Conservation (phyloP, 2,329 filamentous ascomycete genomes). For the Cercospora nicotianae region DNA sequence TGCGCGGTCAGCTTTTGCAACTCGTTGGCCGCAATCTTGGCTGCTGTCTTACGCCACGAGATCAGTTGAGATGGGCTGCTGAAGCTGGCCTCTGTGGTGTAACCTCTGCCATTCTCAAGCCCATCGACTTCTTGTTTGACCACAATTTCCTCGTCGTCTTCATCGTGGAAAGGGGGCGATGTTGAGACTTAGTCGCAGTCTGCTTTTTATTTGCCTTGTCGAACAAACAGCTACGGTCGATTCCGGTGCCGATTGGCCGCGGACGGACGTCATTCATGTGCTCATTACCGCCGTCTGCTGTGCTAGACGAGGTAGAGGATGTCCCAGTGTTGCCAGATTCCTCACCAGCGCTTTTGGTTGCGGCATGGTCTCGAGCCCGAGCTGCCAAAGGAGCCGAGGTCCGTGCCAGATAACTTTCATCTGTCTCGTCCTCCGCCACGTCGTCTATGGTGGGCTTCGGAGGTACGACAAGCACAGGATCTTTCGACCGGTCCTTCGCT, state of each 20-base stretch:
- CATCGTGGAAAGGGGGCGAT: neutral
- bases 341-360: no score
- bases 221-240: neutral
- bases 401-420: neutral
- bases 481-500: neutral
- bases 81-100: neutral
- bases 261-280: no score
- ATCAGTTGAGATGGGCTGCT: constrained; percentile 18
- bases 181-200: neutral
- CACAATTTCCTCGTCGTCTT: neutral
- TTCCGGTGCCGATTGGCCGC: no score
- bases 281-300: no score
- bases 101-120: neutral
- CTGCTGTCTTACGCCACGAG: constrained; percentile 11
- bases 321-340: neutral
- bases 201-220: neutral
- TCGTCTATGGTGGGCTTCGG: neutral
- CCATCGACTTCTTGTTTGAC: no score
- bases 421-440: neutral
- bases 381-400: neutral
- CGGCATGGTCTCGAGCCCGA: neutral
- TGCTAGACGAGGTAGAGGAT: neutral
- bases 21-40: constrained; percentile 17
- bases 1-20: constrained; percentile 12
- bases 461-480: neutral